phyloP scores from a whole-genome alignment of 768 basidiomycete genomes.

The Suillus luteus region DNA sequence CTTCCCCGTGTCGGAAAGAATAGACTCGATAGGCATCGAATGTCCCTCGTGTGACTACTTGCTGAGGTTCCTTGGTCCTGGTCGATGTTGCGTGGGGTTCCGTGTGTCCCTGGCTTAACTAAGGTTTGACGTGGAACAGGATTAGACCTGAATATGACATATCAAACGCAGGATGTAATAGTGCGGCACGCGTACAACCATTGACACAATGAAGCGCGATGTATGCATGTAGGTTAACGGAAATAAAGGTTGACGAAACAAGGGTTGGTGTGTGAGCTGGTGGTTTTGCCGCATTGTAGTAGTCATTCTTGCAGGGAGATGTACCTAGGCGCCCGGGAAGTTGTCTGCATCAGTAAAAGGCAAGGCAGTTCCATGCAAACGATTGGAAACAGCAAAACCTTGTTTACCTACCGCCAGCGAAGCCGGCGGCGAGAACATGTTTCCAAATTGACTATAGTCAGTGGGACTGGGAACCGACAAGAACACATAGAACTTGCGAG shows the following conservation, averaged over 20 bases:
- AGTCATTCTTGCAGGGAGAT: background rate
- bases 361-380: background rate
- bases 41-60: background rate
- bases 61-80: background rate
- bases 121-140: background rate
- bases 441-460: constrained; percentile 6
- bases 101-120: background rate
- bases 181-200: background rate
- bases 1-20: background rate
- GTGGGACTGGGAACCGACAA: constrained; percentile 10
- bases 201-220: background rate
- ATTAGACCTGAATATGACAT: background rate
- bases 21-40: background rate
- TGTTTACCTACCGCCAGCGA: constrained; percentile 8
- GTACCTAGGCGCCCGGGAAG: background rate
- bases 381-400: constrained; percentile 17
- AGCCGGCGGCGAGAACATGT: constrained; percentile 3
- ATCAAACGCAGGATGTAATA: background rate
- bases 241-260: background rate
- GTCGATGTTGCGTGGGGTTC: no score
- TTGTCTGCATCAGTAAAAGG: background rate
- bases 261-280: constrained; percentile 1
- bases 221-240: background rate
- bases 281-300: constrained; percentile 1
- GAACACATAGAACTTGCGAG: background rate